These are phyloP conservation scores for Scedosporium aurantiacum DNA, from an alignment of 2,329 filamentous ascomycete species.

Conservation along the genomic window DNA sequence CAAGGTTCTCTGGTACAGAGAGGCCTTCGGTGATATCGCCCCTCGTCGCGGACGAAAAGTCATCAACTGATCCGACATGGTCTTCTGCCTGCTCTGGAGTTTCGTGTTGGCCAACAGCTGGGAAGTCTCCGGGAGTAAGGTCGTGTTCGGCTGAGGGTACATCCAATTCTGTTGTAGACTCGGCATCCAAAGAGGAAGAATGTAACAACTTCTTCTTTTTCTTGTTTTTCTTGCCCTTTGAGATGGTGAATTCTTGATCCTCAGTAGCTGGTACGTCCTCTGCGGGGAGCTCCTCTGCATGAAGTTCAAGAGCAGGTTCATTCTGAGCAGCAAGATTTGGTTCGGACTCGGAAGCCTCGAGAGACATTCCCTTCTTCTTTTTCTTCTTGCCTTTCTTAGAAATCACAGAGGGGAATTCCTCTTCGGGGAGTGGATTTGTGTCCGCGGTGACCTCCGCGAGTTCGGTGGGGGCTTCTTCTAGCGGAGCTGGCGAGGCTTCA, in stretches of 20 bases:
- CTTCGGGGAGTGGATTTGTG: not conserved
- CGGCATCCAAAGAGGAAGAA: not conserved
- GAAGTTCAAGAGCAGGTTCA: not conserved
- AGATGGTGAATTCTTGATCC: not conserved
- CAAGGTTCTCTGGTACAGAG: not conserved
- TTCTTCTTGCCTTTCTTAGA: constrained; percentile 9
- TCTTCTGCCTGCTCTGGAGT: not conserved
- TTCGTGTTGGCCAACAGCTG: not conserved
- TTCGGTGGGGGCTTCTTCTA: too few relatives aligned
- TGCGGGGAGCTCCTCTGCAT: not conserved
- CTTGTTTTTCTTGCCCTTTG: constrained; percentile 9
- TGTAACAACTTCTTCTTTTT: constrained; percentile 8
- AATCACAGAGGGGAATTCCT: not conserved
- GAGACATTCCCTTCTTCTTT: constrained; percentile 11
- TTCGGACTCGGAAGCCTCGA: constrained; percentile 3
- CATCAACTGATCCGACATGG: not conserved
- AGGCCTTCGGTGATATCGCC: not conserved
- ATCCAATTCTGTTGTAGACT: not conserved
- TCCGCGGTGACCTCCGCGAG: too few relatives aligned
- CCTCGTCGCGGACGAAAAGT: not conserved
- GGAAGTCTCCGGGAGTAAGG: not conserved
- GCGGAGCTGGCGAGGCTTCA: not conserved
- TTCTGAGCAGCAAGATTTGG: not conserved
- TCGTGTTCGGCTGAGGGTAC: not conserved
- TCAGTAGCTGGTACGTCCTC: not conserved